These are phyloP conservation scores for Oldenlandia corymbosa DNA, from an alignment of 257 asterid genomes.

Conservation along the genomic window DNA sequence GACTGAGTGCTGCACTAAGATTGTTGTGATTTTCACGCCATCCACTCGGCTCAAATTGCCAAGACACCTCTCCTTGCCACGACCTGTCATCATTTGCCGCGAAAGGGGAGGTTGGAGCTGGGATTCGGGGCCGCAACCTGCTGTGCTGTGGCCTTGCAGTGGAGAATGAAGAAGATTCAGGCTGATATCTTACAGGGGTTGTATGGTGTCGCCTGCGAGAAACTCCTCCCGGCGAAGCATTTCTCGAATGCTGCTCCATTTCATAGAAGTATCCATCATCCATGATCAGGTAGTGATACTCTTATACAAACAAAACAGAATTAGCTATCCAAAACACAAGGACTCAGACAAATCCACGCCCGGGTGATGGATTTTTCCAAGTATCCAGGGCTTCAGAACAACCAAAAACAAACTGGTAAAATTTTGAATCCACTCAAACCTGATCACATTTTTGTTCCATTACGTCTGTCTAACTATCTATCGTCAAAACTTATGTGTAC, in stretches of 20 bases:
- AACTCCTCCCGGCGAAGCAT: background rate
- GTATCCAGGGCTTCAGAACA: background rate
- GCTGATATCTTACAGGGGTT: slow-evolving; percentile 39
- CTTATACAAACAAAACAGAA: background rate
- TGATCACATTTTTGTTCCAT: background rate
- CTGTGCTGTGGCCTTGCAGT: slow-evolving; percentile 31
- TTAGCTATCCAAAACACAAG: background rate
- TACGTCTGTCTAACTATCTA: background rate
- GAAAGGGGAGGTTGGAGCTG: slow-evolving; percentile 52
- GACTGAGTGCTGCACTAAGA: slow-evolving; percentile 62
- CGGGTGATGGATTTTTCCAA: background rate
- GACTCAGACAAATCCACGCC: background rate
- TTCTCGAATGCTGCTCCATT: slow-evolving; percentile 18
- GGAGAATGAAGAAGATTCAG: slow-evolving; percentile 39
- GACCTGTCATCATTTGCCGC: slow-evolving; percentile 56
- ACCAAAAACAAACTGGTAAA: background rate
- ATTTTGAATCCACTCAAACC: background rate
- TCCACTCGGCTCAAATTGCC: slow-evolving; percentile 62
- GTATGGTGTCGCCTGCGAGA: slow-evolving; percentile 31
- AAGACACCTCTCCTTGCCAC: slow-evolving; percentile 67
- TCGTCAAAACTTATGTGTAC: slow-evolving; percentile 5
- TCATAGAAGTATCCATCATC: slow-evolving; percentile 33
- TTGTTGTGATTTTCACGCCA: slow-evolving; percentile 49
- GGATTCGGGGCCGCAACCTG: slow-evolving; percentile 22
- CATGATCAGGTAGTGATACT: slow-evolving; percentile 21